phyloP scores from a whole-genome alignment of 164 flowering plant genomes.

The Santalum album region DNA sequence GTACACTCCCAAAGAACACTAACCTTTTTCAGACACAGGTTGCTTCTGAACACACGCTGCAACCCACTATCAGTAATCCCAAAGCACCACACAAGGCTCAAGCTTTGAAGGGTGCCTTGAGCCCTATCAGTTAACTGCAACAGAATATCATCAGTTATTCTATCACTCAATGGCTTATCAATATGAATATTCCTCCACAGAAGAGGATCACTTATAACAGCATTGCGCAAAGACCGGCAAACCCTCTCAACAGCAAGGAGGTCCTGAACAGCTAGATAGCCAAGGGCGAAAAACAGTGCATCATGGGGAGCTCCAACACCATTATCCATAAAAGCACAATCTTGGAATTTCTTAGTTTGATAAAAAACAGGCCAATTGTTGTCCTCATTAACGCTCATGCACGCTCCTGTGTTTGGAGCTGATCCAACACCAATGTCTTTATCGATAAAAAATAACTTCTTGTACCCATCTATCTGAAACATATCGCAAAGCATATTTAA shows the following conservation, averaged over 20 bases:
- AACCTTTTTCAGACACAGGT: constrained; percentile 2
- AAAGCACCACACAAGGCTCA: constrained; percentile 1
- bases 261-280: neutral
- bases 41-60: neutral
- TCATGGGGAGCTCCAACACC: neutral
- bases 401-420: neutral
- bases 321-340: neutral
- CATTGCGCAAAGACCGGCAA: constrained; percentile 1
- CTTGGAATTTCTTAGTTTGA: neutral
- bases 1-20: too few species aligned
- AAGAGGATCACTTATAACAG: constrained; percentile 2
- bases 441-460: neutral
- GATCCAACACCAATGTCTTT: neutral
- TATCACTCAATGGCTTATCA: constrained; percentile 3
- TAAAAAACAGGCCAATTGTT: neutral
- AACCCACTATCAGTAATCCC: constrained; percentile 3
- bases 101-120: neutral
- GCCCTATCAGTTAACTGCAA: constrained; percentile 2
- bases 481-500: constrained; percentile 16
- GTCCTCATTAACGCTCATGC: neutral
- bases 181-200: constrained; percentile 5
- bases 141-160: constrained; percentile 1
- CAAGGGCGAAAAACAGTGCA: neutral
- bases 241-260: constrained; percentile 2
- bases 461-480: constrained; percentile 4